Evolutionary conservation across 345 rosid species (phyloP).

Genomic region (Sisymbrium irio): DNA sequence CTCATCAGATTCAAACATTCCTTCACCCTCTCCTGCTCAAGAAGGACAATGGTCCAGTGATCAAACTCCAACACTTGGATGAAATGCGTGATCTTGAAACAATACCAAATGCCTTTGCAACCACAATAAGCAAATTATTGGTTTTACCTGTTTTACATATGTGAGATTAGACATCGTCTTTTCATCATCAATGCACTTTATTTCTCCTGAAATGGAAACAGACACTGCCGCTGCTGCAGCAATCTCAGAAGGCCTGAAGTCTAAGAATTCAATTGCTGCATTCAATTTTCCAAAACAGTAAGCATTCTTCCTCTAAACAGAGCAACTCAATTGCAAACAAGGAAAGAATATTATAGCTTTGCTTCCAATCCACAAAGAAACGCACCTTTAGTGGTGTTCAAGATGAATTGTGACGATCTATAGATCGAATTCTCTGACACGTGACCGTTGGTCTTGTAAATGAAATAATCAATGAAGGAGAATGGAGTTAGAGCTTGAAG

Average conservation of each 20-base stretch:
- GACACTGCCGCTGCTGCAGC: slow-evolving; percentile 70
- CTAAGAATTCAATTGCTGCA: slow-evolving; percentile 79
- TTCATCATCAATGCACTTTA: slow-evolving; percentile 37
- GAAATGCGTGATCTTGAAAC: neutral
- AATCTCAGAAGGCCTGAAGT: slow-evolving; percentile 73
- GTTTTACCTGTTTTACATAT: slow-evolving; percentile 55
- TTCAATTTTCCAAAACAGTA: slow-evolving; percentile 37
- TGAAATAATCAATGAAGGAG: slow-evolving; percentile 54
- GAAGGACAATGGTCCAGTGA: slow-evolving; percentile 11
- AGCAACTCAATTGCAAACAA: slow-evolving; percentile 3
- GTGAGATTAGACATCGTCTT: slow-evolving; percentile 40
- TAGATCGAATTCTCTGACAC: slow-evolving; percentile 39
- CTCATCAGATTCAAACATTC: slow-evolving; percentile 55
- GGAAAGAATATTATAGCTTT: neutral
- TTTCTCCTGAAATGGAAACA: slow-evolving; percentile 47
- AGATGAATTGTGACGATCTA: slow-evolving; percentile 48
- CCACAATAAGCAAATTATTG: neutral
- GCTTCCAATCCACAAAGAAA: slow-evolving; percentile 1
- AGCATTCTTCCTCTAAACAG: neutral
- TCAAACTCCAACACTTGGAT: neutral
- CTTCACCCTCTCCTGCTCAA: slow-evolving; percentile 54
- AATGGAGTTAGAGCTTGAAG: slow-evolving; percentile 52
- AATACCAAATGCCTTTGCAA: neutral
- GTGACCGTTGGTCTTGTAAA: slow-evolving; percentile 38
- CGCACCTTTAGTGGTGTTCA: slow-evolving; percentile 55